Evolutionary conservation across 805 yeast species (phyloP), one percentile per base, ranked within the genome.

Genomic region (Scheffersomyces stipitis): DNA sequence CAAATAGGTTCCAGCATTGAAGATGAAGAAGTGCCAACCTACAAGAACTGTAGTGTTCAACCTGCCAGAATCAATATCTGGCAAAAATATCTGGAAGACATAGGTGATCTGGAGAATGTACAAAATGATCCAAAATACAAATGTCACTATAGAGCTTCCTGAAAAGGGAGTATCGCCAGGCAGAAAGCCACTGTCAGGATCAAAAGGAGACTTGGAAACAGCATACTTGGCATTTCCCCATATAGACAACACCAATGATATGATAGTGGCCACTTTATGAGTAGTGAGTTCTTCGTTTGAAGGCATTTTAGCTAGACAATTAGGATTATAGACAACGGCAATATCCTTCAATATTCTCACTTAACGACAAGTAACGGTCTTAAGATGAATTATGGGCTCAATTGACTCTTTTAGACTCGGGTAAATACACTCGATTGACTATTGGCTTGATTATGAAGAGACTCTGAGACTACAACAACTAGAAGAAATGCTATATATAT

Each of bases 161-260:
- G 88, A 75, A 66, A 86, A 86, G 10, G 95, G 93, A 3, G 93
- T 86, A 49, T 73, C 67, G 4, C 72, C 73, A 5, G 76, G 76
- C 32, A 75, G 70, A 54, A 67, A 71, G 20, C 79, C 76, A 38
- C 71, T 67, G 44, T 72, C 62, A 33, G 70, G 65, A 33, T 70
- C 61, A 24, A 63, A 66, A 15, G 72, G 71, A 30, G 74, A 67
- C 37, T 79, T 69, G 28, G 85, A 85, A 20, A 80, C 69, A 26
- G 79, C 69, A 55, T 78, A 78, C 40, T 76, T 69, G 40, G 80
- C 45, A 42, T 77, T 71, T 26, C 81, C 83, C 48, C 75, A 75
- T 6, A 71, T 59, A 2, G 89, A 71, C 18, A 84, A 67, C 3
- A 64, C 67, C 52, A 78, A 75, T 5, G 89, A 73, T 12, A 74